Base-by-base conservation (phyloP, 176 grass and related monocot species). In the Cocos nucifera region DNA sequence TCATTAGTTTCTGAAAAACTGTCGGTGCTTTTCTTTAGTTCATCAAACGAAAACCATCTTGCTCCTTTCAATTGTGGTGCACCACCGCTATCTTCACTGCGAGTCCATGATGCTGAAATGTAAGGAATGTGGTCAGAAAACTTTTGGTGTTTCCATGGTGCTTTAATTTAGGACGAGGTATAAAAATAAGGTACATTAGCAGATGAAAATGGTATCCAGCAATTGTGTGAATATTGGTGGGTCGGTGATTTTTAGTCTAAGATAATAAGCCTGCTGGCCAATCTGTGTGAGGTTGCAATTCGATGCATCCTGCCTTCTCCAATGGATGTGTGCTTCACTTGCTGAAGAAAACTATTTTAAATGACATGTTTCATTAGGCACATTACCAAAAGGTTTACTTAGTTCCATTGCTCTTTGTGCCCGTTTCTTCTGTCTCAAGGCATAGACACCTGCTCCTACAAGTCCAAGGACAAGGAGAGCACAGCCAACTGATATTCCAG, bases 11-110 rank as follows among this genome's bases (percentile, higher is more conserved):
- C 70, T 59, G 86, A 89, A 69, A 89, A 89, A 75, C 78, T 89
- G 50, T 81, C 75, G 39, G 86, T 89, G 74, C 70, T 72, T 49
- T 81, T 89, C 28, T 75, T 85, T 53, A 89, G 62, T 64, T 89
- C 86, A 15, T 84, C 81, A 15, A 85, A 89, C 17, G 67, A 12
- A 64, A 89, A 89, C 58, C 59, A 75, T 78, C 78, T 72, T 64
- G 77, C 81, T 25, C 81, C 86, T 73, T 84, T 89, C 57, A 89
- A 24, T 9, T 78, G 81, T 50, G 86, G 86, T 19, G 67, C 70
- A 4, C 70, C 76, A 17, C 70, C 78, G 6, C 62, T 77, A 62
- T 81, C 78, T 67, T 74, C 64, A 49, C 70, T 74, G 16, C 30
- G 51, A 63, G 74, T 77, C 86, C 86, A 89, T 60, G 81, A 81